Base-by-base conservation (phyloP, 495 filamentous ascomycete species). In the Penicillium fimorum region DNA sequence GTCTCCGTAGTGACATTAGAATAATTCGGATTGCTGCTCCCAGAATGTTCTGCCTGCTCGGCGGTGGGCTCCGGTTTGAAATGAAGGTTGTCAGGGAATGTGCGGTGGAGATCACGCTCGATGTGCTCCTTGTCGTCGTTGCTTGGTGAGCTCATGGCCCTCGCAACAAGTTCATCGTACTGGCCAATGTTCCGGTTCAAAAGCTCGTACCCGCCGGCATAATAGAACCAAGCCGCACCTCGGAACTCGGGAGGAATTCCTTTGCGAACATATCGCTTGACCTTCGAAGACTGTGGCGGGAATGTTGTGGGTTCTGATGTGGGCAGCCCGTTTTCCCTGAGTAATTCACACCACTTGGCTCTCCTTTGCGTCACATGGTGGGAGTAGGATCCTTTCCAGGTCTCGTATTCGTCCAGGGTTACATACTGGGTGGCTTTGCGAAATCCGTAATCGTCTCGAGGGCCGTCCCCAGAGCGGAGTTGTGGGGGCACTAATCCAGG, bases 221-320 rank as follows among this genome's bases (percentile, higher is more conserved):
- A 98, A 71, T 86, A 97, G 64, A 96, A 98, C 94, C 94, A 98
- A 30, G 94, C 93, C 5, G 88, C 86, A 11, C 94, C 94, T 62
- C 94, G 82, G 83, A 90, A 92, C 55, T 96, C 90, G 1, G 92
- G 87, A 2, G 94, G 94, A 24, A 97, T 91, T n/a, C 94, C 94
- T 70, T 98, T 98, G 33, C 93, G 85, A 29, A 96, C 82, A 65
- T 90, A 96, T 12, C 91, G 82, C 73, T 96, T 96, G 29, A 92
- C 81, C 64, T 93, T 95, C 40, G 81, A 77, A 13, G 86, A 91
- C 53, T 84, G 88, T 1, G 87, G 82, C 0, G 94, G 94, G 58
- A 97, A 97, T 5, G 79, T 76, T 32, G 81, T 80, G 2, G 94
- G 92, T 15, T 83, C 72, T n/a, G 84, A 80, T 5, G 84, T 86